Evolutionary conservation across 129 eudicot genomes (phyloP), one percentile per base, ranked within the genome.

Genomic region (Silybum marianum): DNA sequence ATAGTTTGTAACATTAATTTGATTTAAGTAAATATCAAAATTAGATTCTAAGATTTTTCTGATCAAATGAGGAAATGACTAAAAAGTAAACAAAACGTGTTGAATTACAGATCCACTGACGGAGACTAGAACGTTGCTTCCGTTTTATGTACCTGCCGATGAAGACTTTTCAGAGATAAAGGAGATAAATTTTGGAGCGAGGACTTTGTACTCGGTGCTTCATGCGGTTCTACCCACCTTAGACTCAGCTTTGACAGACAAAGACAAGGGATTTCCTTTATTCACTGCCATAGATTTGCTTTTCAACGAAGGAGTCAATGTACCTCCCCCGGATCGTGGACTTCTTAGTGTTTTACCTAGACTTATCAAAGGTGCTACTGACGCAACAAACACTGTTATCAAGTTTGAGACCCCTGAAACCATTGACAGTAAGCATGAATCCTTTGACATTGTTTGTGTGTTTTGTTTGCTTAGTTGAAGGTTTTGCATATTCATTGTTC

Each of bases 151-250:
- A 16, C 92, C 95, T 9, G 85, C 90, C 65, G 95, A 90, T 78
- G 98, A 93, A 81, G 90, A 89, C 30, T 93, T 93, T 62, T 89
- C 98, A 7, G 97, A 86, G 85, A 78, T 88, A 18, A 90, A 90
- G 85, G 44, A 51, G 9, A 3, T 36, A 30, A 79, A 82, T 11
- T 90, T 90, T 84, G 71, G 83, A 9, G 87, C 83, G 5, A 90
- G 84, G 26, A 83, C 92, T 3, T 39, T 88, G 3, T 80, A 82
- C 84, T 84, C 87, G 0, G 89, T 81, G 21, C 42, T 90, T 2
- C 92, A 90, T 66, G 89, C 90, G 0, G 62, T 90, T 0, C 74
- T 88, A 6, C 95, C 92, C 8, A n/a, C 73, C 2, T 8, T 90
- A 19, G 74, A 80, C 44, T 38, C 83, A 0, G 38, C 66, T 3